These are phyloP conservation scores for Helotiales sp. DNA, from an alignment of 2,329 filamentous ascomycete species.

Conservation along the genomic window DNA sequence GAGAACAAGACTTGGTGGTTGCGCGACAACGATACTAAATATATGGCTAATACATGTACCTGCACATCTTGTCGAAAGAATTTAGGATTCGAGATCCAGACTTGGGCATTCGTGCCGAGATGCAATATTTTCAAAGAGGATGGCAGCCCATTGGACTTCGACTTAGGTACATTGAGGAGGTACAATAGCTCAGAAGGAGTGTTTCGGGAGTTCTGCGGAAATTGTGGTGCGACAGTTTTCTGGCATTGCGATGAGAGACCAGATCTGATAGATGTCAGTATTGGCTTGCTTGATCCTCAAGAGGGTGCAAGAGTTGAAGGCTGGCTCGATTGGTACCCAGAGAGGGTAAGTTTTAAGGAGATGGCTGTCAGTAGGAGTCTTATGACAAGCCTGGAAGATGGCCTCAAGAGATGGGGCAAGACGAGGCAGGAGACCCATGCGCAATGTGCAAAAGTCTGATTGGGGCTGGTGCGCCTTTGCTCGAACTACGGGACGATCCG, in stretches of 20 bases:
- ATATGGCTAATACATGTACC: conserved; percentile 59
- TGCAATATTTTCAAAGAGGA: conserved; percentile 52
- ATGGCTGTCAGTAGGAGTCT: conserved; percentile 27
- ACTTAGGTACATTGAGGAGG: conserved; percentile 45
- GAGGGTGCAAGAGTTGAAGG: conserved; percentile 55
- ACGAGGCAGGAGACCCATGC: neutral
- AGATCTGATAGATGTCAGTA: conserved; percentile 62
- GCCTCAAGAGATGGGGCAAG: conserved; percentile 20
- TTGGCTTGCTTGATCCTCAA: conserved; percentile 52
- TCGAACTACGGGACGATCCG: too few relatives aligned
- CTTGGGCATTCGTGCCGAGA: conserved; percentile 66
- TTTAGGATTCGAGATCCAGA: conserved; percentile 62
- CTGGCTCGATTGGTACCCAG: conserved; percentile 64
- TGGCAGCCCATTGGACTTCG: conserved; percentile 36
- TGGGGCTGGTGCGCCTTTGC: too few relatives aligned
- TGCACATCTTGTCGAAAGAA: conserved; percentile 62
- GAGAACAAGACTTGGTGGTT: conserved; percentile 26
- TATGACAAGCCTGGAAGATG: conserved; percentile 22
- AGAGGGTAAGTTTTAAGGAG: conserved; percentile 54
- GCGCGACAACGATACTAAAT: conserved; percentile 43
- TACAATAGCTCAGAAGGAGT: conserved; percentile 57
- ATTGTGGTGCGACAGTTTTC: conserved; percentile 65
- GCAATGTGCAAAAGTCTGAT: too few relatives aligned
- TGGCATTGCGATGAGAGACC: conserved; percentile 56
- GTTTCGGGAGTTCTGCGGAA: conserved; percentile 59